These are phyloP conservation scores for Prunus mongolica DNA, from an alignment of 306 rosid genomes.

Conservation along the genomic window DNA sequence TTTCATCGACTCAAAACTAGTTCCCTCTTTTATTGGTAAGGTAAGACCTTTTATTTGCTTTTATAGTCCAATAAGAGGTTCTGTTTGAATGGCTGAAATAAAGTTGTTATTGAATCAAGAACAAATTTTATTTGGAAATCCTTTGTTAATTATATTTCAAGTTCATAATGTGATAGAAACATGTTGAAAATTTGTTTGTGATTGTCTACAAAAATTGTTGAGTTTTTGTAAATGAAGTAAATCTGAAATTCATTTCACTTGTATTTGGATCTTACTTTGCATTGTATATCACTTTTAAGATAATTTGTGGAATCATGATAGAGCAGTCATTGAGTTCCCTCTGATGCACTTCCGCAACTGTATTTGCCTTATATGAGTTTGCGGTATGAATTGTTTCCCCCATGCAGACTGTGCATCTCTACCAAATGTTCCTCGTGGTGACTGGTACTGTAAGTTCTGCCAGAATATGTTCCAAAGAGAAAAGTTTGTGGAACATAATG, in stretches of 20 bases:
- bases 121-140: not conserved
- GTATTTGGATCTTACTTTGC: not conserved
- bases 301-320: not conserved
- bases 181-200: not conserved
- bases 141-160: not conserved
- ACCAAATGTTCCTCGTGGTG: conserved; percentile 68
- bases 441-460: conserved; percentile 90
- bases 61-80: not conserved
- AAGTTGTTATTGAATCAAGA: not conserved
- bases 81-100: not conserved
- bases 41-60: not conserved
- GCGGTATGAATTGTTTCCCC: conserved; percentile 18
- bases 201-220: not conserved
- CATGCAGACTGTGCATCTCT: conserved; percentile 87
- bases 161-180: not conserved
- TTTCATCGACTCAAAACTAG: not conserved
- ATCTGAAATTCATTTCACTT: not conserved
- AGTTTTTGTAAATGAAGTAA: not conserved
- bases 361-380: not conserved
- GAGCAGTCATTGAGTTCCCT: not conserved
- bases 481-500: conserved; percentile 56
- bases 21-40: not conserved
- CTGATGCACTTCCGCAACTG: not conserved
- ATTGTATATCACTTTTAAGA: not conserved
- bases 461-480: conserved; percentile 72